Evolutionary conservation across 345 rosid genomes (phyloP), one percentile per base, ranked within the genome.

Genomic region (Salix suchowensis): DNA sequence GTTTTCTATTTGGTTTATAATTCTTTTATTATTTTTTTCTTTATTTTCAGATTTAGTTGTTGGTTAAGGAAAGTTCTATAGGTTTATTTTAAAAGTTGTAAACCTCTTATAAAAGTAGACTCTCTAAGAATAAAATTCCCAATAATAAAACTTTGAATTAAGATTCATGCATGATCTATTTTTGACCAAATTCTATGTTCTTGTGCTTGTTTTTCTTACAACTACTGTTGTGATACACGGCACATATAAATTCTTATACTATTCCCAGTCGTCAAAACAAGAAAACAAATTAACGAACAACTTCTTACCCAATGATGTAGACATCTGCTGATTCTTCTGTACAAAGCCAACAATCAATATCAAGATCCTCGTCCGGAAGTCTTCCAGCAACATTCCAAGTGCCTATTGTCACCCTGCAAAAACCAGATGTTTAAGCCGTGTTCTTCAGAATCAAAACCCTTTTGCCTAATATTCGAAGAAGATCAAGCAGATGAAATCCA

Each of bases 311-410:
- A 34, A 96, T 84, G 75, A 96, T 81, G 84, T 96, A 94, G 54
- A 96, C 87, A 84, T 96, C 99, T 18, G 97, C 88, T 28, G 96
- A 88, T 21, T 90, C 94, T 69, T 89, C 85, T 10, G 94, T 87
- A 75, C 88, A 87, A 74, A 96, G 97, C 98, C 98, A 96, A 48
- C 92, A 95, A 58, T 92, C 93, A 65, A 92, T 90, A 26, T 92
- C 87, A 61, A 91, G 92, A 87, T 88, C 91, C 68, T 90, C 92
- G 65, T 77, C 9, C 12, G 99, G 99, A 78, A 62, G 66, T 87
- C 83, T 91, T 19, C 99, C 99, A 77, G 97, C 98, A 81, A 96
- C 99, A 78, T 96, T 96, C 99, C 99, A 96, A 62, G 98, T 90
- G 69, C 94, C 92, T 71, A 96, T 77, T 48, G 88, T 87, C 55